Base-by-base conservation (phyloP, 2,329 filamentous ascomycete species). In the Fusarium tjaetaba region DNA sequence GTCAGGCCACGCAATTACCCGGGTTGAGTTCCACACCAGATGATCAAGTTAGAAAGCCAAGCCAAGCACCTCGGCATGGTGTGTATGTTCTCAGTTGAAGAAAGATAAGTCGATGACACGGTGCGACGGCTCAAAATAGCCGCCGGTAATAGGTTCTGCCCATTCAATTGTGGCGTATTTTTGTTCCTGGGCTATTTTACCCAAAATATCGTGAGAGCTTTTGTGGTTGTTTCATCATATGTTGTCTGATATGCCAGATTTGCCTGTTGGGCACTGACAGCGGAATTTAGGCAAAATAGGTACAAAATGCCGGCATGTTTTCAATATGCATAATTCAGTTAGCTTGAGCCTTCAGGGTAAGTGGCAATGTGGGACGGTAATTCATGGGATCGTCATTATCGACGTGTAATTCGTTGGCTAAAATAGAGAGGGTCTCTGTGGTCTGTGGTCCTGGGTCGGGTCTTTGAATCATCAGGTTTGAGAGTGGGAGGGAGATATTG, bases 1-100 rank as follows among this genome's bases (percentile, higher is more conserved):
- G 68, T 58, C 52, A 61, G 51, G 41, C 59, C 41, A 67, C 63
- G 46, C 38, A 64, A 67, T 77, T 77, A 77, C 58, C 76, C 76
- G 76, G 72, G 49, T 55, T 46, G 18, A 64, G 58, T 68, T 65
- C 76, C 66, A 70, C 66, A 70, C 32, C 45, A 53, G 32, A 70
- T 55, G 45, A 60, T 55, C 32, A 46, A 65, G 20, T 48, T 34
- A 43, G 36, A 43, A 34, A 63, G 38, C 45, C 65, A 59, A 59
- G 51, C 36, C 41, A 53, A 70, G 39, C 51, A 65, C 38, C 38
- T 48, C 38, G 20, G 51, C n/a, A 48, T 59, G 36, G 11, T 38
- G 43, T n/a, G 42, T n/a, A 38, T 52, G 43, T 53, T 43, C 49
- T 28, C 22, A 41, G 28, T 39, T 60, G 46, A 15, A 43, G 59